Conservation (phyloP, 2,329 filamentous ascomycete species). For the Arthrinium phaeospermum region DNA sequence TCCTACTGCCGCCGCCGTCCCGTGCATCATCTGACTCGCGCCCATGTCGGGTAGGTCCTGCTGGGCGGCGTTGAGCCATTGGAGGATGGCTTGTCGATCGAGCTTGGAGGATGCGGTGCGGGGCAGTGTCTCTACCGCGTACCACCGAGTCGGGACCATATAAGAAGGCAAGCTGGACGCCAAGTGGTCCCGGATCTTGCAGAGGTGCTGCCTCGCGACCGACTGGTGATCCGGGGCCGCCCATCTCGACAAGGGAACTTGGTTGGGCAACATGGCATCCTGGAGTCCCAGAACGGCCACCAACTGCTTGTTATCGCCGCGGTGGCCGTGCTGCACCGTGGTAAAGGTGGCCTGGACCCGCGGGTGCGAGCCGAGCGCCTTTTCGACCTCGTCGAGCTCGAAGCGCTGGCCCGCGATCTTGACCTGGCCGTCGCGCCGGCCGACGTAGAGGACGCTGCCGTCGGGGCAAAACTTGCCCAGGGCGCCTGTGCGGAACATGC, state of each 20-base stretch:
- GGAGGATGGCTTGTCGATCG: background rate
- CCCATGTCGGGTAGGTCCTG: too few relatives aligned
- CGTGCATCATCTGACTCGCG: too few relatives aligned
- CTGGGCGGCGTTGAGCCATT: conserved; percentile 2
- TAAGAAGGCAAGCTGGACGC: background rate
- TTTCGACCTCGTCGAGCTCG: conserved; percentile 12
- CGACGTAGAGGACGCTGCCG: conserved; percentile 9
- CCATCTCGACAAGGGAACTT: too few relatives aligned
- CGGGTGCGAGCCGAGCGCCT: background rate
- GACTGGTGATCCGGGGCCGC: too few relatives aligned
- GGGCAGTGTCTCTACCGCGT: background rate
- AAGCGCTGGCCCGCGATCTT: conserved; percentile 9
- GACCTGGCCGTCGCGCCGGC: background rate
- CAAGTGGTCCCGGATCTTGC: background rate
- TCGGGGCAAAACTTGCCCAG: conserved; percentile 7
- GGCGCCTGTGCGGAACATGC: conserved; percentile 6
- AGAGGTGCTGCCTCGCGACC: too few relatives aligned
- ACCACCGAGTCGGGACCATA: background rate
- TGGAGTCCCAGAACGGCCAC: background rate
- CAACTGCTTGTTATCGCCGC: background rate
- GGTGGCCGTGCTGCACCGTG: background rate
- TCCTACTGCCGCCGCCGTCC: too few relatives aligned
- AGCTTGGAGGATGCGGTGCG: background rate
- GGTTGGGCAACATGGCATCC: background rate
- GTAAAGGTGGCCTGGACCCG: background rate